Evolutionary conservation across 306 rosid genomes (phyloP).

Genomic region (Erythrophleum fordii): DNA sequence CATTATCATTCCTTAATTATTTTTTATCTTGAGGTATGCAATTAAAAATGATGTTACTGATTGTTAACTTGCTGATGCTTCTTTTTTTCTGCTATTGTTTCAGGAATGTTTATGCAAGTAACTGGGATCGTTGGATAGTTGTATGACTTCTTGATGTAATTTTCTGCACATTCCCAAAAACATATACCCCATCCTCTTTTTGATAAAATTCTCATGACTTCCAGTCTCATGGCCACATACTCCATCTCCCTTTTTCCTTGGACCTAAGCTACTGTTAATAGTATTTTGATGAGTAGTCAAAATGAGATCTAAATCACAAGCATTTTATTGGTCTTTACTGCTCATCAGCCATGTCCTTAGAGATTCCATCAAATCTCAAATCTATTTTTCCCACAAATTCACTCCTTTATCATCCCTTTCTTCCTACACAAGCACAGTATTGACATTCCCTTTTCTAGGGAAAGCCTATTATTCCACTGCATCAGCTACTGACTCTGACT

Average conservation of each 20-base stretch:
- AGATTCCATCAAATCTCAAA: slow-evolving; percentile 39
- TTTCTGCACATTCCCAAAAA: too few relatives aligned
- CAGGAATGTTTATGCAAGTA: too few relatives aligned
- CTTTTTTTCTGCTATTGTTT: too few relatives aligned
- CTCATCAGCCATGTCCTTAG: slow-evolving; percentile 37
- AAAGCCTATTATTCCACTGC: slow-evolving; percentile 52
- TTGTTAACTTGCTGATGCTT: too few relatives aligned
- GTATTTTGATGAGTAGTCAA: not conserved
- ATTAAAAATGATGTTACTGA: too few relatives aligned
- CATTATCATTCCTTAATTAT: too few relatives aligned
- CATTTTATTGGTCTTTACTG: not conserved
- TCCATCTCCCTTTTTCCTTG: not conserved
- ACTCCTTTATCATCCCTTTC: slow-evolving; percentile 31
- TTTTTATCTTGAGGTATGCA: too few relatives aligned
- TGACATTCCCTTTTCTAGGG: slow-evolving; percentile 22
- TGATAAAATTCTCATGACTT: too few relatives aligned
- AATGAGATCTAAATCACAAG: slow-evolving; percentile 2
- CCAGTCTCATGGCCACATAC: too few relatives aligned
- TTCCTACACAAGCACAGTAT: not conserved
- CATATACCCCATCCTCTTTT: too few relatives aligned
- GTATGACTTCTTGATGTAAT: too few relatives aligned
- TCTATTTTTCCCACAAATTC: slow-evolving; percentile 30
- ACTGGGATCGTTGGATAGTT: too few relatives aligned
- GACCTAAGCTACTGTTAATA: not conserved
- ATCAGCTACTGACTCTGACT: not conserved